phyloP scores from a whole-genome alignment of 2,329 filamentous ascomycete genomes.

The Clarireedia monteithiana region DNA sequence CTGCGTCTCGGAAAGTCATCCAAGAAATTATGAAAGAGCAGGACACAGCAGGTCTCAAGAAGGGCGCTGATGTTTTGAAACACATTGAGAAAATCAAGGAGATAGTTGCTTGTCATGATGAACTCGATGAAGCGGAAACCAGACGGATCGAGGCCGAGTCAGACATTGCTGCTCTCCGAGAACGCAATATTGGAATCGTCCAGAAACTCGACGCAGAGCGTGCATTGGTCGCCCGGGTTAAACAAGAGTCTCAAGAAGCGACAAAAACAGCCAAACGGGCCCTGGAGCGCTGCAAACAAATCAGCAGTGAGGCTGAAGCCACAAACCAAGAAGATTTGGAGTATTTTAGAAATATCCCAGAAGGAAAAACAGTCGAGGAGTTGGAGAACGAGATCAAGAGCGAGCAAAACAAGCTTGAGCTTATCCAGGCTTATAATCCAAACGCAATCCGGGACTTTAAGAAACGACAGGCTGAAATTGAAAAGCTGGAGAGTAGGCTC shows the following conservation, averaged over 20 bases:
- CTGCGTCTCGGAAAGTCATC: constrained; percentile 34
- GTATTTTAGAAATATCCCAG: constrained; percentile 36
- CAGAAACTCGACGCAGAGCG: constrained; percentile 41
- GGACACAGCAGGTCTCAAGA: constrained; percentile 48
- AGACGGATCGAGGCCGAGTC: constrained; percentile 73
- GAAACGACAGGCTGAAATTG: constrained; percentile 61
- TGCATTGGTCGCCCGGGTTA: constrained; percentile 32
- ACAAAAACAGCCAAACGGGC: constrained; percentile 34
- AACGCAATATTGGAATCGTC: constrained; percentile 54
- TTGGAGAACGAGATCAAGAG: constrained; percentile 67
- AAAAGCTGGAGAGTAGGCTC: constrained; percentile 52
- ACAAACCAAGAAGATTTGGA: constrained; percentile 33
- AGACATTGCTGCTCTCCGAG: constrained; percentile 62
- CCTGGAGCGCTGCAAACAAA: constrained; percentile 31
- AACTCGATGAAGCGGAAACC: constrained; percentile 62
- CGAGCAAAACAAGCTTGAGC: constrained; percentile 66
- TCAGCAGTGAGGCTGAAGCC: constrained; percentile 30
- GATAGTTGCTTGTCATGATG: constrained; percentile 54
- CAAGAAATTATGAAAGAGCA: constrained; percentile 43
- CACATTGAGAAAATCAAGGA: constrained; percentile 53
- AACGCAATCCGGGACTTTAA: constrained; percentile 72
- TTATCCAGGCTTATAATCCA: constrained; percentile 72
- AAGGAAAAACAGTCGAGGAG: constrained; percentile 49
- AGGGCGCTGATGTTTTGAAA: constrained; percentile 44
- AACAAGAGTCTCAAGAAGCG: constrained; percentile 33